A percentile compares a stretch with the other conserved stretches of the same genome.
phyloP scores from a whole-genome alignment of 2,329 filamentous ascomycete species.

The Emmonsiellopsis sp. region DNA sequence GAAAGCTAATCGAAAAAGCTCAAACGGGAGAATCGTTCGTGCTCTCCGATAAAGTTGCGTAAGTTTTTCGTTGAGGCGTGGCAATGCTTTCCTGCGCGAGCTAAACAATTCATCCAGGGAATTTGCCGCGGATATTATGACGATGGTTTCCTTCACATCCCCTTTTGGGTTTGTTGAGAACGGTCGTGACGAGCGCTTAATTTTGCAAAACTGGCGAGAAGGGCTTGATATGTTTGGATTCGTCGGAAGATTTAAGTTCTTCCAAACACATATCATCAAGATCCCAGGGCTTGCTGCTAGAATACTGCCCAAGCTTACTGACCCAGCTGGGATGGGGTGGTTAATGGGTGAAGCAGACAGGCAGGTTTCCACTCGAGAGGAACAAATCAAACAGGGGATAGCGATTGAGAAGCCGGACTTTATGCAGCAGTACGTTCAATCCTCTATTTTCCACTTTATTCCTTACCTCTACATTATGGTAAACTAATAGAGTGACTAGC shows the following conservation, averaged over 20 bases:
- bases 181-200: conserved; percentile 27
- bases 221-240: conserved; percentile 30
- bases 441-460: background rate
- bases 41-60: conserved; percentile 28
- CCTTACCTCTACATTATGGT: background rate
- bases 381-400: background rate
- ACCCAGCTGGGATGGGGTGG: conserved; percentile 27
- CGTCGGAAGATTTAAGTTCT: conserved; percentile 24
- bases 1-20: conserved; percentile 23
- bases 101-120: conserved; percentile 12
- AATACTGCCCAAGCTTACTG: conserved; percentile 21
- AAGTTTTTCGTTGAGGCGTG: background rate
- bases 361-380: conserved; percentile 21
- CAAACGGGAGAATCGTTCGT: conserved; percentile 16
- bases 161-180: conserved; percentile 32
- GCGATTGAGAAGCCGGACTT: conserved; percentile 20
- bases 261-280: conserved; percentile 24
- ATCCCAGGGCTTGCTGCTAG: conserved; percentile 9
- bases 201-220: conserved; percentile 29
- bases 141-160: conserved; percentile 27
- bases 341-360: conserved; percentile 28
- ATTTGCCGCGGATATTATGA: conserved; percentile 35
- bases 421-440: conserved; percentile 21
- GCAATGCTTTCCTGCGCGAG: background rate
- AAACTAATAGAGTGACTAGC: conserved; percentile 8